Evolutionary conservation across 2,329 filamentous ascomycete genomes (phyloP).

Genomic region (Colletotrichum sp.): DNA sequence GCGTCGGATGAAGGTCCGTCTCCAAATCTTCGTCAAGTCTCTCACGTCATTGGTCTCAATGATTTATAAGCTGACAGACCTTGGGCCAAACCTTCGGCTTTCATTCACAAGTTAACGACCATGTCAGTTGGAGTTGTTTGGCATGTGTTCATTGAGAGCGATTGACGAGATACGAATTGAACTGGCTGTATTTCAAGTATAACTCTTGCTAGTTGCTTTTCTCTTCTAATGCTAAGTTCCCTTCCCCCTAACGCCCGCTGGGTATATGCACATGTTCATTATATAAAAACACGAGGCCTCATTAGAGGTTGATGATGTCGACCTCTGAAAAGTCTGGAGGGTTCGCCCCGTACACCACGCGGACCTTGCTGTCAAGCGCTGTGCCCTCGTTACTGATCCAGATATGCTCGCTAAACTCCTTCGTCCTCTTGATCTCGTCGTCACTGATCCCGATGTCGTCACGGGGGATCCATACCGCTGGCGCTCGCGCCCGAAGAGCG

Average conservation of each 20-base stretch:
- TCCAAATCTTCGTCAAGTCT: slow-evolving; percentile 1
- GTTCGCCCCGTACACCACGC: slow-evolving; percentile 83
- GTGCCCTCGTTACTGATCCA: slow-evolving; percentile 97
- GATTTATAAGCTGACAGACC: slow-evolving; percentile 11
- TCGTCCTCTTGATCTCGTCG: slow-evolving; percentile 84
- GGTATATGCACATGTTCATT: slow-evolving; percentile 15
- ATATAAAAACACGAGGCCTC: not conserved
- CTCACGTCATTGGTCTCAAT: slow-evolving; percentile 10
- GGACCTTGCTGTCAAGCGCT: slow-evolving; percentile 80
- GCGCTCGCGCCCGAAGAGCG: slow-evolving; percentile 81
- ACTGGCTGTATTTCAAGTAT: not conserved
- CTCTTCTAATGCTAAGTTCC: not conserved
- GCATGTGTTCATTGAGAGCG: not conserved
- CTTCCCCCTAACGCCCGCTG: slow-evolving; percentile 14
- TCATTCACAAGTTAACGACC: not conserved
- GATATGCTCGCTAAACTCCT: slow-evolving; percentile 76
- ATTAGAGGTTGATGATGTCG: slow-evolving; percentile 79
- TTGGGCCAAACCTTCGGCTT: not conserved
- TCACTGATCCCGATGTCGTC: slow-evolving; percentile 91
- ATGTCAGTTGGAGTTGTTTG: not conserved
- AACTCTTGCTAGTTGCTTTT: not conserved
- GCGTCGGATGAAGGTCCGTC: not conserved
- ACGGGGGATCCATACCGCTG: slow-evolving; percentile 91
- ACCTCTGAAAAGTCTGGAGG: slow-evolving; percentile 91
- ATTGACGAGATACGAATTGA: not conserved